Evolutionary conservation across 2,329 filamentous ascomycete genomes (phyloP), one percentile per base, ranked within the genome.

Genomic region (Sporothrix globosa): DNA sequence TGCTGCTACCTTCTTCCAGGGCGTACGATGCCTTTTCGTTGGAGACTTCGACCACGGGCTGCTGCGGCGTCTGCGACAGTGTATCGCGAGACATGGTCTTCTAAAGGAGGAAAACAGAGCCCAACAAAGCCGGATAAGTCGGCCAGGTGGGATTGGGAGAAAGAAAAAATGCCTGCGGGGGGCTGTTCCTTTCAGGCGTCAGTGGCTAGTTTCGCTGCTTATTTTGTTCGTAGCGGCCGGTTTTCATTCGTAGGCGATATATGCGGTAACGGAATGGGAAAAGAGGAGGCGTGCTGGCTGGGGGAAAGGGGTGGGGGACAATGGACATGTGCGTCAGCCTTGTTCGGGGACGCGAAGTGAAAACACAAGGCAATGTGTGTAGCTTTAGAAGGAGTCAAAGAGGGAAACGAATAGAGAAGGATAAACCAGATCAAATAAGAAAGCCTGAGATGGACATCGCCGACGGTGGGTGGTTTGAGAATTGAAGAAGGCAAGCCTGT

Each of bases 21-120:
- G 79, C 76, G 71, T 81, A 74, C 71, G 78, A 76, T 60, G 81
- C 80, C 74, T 81, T 81, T 72, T 83, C 82, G 74, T 82, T 84
- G 65, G 81, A 78, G 78, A 80, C 81, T 60, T 82, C 81, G 73
- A 77, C 74, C 67, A 77, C 74, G 67, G 75, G 76, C 68, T 74
- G 70, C 67, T 67, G 65, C 60, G 77, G 76, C 71, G 77, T 74
- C 73, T 78, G 78, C 72, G 81, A 79, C 72, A 80, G 79, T 61
- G 74, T 74, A 74, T 74, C 75, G 72, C 76, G 75, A 73, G 77
- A 77, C 79, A 79, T 80, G 68, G 67, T 73, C 44, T 65, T 48
- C 44, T n/a, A 34, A 41, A 10, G 13, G 61, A 30, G 17, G 13
- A 34, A 34, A 27, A 61, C 34, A 21, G 48, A 65, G 70, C 60